Conservation (phyloP, 148 eudicot species). For the Rheum nobile region DNA sequence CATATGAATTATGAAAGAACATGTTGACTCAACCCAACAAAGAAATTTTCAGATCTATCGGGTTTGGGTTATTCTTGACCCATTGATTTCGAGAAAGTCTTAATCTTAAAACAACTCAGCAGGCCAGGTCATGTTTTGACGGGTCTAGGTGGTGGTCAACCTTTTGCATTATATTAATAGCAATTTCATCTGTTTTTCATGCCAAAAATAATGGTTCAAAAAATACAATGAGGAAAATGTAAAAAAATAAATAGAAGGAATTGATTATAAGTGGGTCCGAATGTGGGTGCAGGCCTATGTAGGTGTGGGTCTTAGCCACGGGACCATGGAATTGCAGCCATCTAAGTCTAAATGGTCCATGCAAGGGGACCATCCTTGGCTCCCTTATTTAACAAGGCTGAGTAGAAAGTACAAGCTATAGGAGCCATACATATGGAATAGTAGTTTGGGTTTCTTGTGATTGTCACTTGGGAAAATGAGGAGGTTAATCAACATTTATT, state of each 20-base stretch:
- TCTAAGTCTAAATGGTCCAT: background rate
- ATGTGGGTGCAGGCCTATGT: background rate
- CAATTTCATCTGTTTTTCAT: background rate
- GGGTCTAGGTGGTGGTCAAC: background rate
- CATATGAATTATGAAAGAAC: no score
- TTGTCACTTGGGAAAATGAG: background rate
- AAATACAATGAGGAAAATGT: background rate
- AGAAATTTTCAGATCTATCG: no score
- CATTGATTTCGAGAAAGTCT: no score
- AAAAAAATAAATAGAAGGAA: background rate
- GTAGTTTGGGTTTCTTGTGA: background rate
- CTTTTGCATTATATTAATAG: background rate
- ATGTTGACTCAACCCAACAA: no score
- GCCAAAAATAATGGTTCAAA: background rate
- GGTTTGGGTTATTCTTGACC: no score
- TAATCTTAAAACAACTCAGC: no score
- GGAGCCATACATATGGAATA: background rate
- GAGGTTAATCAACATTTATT: background rate
- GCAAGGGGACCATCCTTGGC: background rate
- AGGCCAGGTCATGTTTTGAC: no score
- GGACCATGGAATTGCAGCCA: background rate
- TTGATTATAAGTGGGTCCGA: background rate
- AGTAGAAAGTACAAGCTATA: background rate
- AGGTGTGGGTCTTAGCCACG: constrained; percentile 1
- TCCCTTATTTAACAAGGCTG: background rate